These are phyloP conservation scores for Pichia cabralensis DNA, from an alignment of 805 yeast species.

Conservation along the genomic window DNA sequence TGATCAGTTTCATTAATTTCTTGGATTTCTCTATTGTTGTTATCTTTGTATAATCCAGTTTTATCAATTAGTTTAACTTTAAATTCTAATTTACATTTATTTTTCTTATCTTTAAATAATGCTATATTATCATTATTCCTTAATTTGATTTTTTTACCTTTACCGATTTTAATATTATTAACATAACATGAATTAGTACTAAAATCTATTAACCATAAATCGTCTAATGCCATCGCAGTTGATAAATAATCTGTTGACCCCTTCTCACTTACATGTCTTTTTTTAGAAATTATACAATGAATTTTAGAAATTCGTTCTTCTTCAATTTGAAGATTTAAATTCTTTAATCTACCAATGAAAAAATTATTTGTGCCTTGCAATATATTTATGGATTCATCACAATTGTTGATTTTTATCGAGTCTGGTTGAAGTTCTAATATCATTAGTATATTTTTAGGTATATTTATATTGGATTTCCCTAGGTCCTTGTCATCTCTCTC, in stretches of 20 bases:
- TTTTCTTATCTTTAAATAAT: slow-evolving; percentile 51
- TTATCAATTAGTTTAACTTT: slow-evolving; percentile 43
- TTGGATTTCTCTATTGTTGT: slow-evolving; percentile 5
- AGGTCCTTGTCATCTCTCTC: neutral
- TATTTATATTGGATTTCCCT: neutral
- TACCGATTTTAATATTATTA: slow-evolving; percentile 48
- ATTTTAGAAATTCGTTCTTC: slow-evolving; percentile 77
- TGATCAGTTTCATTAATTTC: slow-evolving; percentile 5
- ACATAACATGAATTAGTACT: slow-evolving; percentile 75
- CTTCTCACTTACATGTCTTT: slow-evolving; percentile 44
- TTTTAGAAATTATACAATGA: slow-evolving; percentile 63
- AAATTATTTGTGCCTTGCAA: slow-evolving; percentile 59
- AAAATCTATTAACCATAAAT: slow-evolving; percentile 70
- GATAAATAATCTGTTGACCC: slow-evolving; percentile 22
- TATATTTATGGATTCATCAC: slow-evolving; percentile 45
- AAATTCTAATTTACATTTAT: slow-evolving; percentile 45
- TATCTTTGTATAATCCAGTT: slow-evolving; percentile 49
- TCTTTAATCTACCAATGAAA: slow-evolving; percentile 63
- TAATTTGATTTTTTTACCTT: slow-evolving; percentile 51
- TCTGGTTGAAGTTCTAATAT: slow-evolving; percentile 54
- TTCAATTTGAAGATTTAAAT: slow-evolving; percentile 48
- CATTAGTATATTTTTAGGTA: slow-evolving; percentile 6
- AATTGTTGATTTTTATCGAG: slow-evolving; percentile 31
- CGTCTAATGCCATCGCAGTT: slow-evolving; percentile 52
- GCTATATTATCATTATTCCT: slow-evolving; percentile 57